A percentile compares a stretch with the other conserved stretches of the same genome.
Conservation (phyloP, 768 basidiomycete species). For the Boletus rubescentipes region DNA sequence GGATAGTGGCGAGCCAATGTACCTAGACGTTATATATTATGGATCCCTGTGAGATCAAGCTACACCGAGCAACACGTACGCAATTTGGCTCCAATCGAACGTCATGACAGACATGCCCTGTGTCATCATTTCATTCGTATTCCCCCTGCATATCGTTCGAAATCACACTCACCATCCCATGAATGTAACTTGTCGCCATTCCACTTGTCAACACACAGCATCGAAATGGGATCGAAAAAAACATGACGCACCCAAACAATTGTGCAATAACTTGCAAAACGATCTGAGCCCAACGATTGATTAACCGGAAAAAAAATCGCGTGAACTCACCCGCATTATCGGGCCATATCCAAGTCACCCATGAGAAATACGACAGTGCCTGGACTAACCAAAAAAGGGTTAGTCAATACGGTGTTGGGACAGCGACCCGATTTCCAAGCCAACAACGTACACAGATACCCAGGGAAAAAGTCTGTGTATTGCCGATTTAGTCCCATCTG, state of each 20-base stretch:
- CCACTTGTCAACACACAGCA: not conserved
- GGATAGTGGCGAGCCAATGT: slow-evolving; percentile 53
- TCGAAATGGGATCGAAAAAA: not conserved
- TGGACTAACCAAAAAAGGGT: slow-evolving; percentile 33
- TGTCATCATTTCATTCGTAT: not conserved
- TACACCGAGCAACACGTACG: slow-evolving; percentile 23
- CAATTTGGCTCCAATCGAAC: slow-evolving; percentile 79
- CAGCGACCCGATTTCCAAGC: not conserved
- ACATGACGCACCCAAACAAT: slow-evolving; percentile 42
- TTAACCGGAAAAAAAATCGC: slow-evolving; percentile 7
- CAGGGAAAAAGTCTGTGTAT: slow-evolving; percentile 41
- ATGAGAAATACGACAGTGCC: slow-evolving; percentile 57
- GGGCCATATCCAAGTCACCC: slow-evolving; percentile 57
- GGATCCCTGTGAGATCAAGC: not conserved
- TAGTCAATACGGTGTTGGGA: slow-evolving; percentile 1
- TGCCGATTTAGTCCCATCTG: slow-evolving; percentile 10
- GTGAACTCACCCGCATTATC: slow-evolving; percentile 42
- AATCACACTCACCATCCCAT: slow-evolving; percentile 42
- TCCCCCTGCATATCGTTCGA: not conserved
- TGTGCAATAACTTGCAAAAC: slow-evolving; percentile 40
- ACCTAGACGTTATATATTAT: slow-evolving; percentile 13
- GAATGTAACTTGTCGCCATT: slow-evolving; percentile 29
- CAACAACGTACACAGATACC: slow-evolving; percentile 39
- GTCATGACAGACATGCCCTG: slow-evolving; percentile 70
- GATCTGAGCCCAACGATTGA: slow-evolving; percentile 17